Conservation (phyloP, 2,329 filamentous ascomycete genomes). For the Thelonectria blattea region DNA sequence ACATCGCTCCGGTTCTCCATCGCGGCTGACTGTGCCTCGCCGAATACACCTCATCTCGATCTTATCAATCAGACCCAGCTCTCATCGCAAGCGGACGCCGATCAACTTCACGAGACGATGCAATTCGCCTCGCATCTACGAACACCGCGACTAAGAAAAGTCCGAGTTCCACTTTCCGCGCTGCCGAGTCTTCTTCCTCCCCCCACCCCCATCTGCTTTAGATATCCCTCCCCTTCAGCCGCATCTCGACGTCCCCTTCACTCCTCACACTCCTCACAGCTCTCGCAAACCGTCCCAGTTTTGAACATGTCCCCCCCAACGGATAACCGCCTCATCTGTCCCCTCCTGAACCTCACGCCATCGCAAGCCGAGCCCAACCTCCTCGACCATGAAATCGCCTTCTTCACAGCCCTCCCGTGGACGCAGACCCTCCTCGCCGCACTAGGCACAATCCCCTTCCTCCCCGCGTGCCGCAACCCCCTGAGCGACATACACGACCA, state of each 20-base stretch:
- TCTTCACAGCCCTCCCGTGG: constrained; percentile 47
- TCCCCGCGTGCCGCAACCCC: constrained; percentile 44
- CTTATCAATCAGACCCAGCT: constrained; percentile 1
- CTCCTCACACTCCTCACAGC: neutral
- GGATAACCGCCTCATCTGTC: constrained; percentile 40
- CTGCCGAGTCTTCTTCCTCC: constrained; percentile 21
- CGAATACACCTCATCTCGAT: constrained; percentile 3
- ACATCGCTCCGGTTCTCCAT: neutral
- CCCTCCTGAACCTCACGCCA: constrained; percentile 39
- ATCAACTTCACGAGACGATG: constrained; percentile 21
- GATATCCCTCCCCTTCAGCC: neutral
- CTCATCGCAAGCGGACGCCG: neutral
- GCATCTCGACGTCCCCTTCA: constrained; percentile 4
- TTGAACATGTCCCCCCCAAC: constrained; percentile 26
- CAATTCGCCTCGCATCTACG: constrained; percentile 15
- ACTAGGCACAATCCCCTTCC: constrained; percentile 40
- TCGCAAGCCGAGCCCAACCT: constrained; percentile 35
- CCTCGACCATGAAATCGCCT: constrained; percentile 37
- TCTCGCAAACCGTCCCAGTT: constrained; percentile 22
- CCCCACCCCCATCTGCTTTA: constrained; percentile 20
- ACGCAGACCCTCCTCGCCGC: constrained; percentile 40
- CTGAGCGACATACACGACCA: constrained; percentile 40
- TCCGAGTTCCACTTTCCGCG: constrained; percentile 18
- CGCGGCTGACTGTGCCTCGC: neutral
- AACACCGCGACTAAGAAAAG: constrained; percentile 13